Evolutionary conservation across 2,329 filamentous ascomycete species (phyloP), one percentile per base, ranked within the genome.

Genomic region (Tolypocladium cylindrosporum): DNA sequence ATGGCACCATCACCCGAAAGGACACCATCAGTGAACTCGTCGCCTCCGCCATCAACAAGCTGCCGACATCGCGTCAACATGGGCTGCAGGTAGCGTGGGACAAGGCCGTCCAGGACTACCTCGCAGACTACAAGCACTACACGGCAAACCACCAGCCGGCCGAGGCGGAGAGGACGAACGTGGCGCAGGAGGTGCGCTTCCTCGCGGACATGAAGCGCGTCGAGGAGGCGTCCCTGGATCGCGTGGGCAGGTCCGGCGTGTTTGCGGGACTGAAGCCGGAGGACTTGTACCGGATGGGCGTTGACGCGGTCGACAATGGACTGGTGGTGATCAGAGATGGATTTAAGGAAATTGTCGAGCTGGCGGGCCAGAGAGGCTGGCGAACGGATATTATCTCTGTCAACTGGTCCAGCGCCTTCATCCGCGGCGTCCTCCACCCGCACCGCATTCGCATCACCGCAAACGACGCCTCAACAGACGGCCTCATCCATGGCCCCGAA

Each of bases 1-100:
- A 85, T 68, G 79, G 80, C 60, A 85, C 82, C 19, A 82, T 85
- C 62, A 84, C 82, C 21, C 69, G 72, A 14, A 60, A 74, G 37
- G 82, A 85, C 69, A 83, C 81, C 45, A 79, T 84, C 45, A 67
- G 69, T 57, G 68, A 73, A 45, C 74, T 85, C 5, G 79, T 75
- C 52, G 63, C 71, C 21, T 73, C 73, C 31, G 77, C 76, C 56
- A 74, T 81, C 50, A 62, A 21, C 31, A 21, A 4, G 31, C 48
- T 21, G 19, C 48, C 48, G 2, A 8, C 31, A 5, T 52, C 31
- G 48, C 48, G 10, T 6, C 31, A 11, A 4, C 31, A 21, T 14
- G 68, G 75, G 45, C 68, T 79, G n/a, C 60, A 68, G 11, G 60
- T 65, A 3, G 66, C 67, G 24, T 82, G 80, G 80, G 67, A 74